Conservation (phyloP, 2,329 filamentous ascomycete genomes). For the Fusarium cicatricum region DNA sequence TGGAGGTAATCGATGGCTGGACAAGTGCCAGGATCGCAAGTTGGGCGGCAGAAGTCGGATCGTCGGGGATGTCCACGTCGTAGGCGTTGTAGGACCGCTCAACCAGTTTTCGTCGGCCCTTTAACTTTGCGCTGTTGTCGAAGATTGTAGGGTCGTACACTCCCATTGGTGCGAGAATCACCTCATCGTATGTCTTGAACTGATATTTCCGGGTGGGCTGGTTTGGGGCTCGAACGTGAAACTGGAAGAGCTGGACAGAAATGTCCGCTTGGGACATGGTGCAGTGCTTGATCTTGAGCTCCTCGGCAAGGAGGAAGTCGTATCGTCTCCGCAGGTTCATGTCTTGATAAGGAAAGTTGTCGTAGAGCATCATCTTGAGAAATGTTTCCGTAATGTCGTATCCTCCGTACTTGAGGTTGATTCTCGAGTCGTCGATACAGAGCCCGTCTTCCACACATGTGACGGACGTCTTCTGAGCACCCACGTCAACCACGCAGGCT, state of each 20-base stretch:
- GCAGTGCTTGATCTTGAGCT: conserved; percentile 92
- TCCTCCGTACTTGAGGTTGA: conserved; percentile 95
- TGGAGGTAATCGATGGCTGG: conserved; percentile 64
- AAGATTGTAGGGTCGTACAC: conserved; percentile 91
- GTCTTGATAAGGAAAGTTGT: conserved; percentile 93
- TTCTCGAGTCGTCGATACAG: conserved; percentile 90
- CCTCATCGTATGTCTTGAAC: conserved; percentile 97
- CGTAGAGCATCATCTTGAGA: conserved; percentile 96
- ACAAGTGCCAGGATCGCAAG: conserved; percentile 68
- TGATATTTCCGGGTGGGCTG: conserved; percentile 91
- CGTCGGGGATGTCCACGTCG: conserved; percentile 85
- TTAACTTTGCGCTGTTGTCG: conserved; percentile 81
- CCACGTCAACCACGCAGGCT: conserved; percentile 94
- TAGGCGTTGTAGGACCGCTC: conserved; percentile 93
- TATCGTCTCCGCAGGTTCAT: conserved; percentile 92
- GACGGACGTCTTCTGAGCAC: conserved; percentile 96
- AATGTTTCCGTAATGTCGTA: conserved; percentile 94
- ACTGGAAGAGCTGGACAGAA: conserved; percentile 86
- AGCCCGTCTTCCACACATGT: conserved; percentile 97
- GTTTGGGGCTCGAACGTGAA: conserved; percentile 87
- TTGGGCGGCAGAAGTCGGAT: conserved; percentile 87
- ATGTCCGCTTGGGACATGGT: conserved; percentile 92
- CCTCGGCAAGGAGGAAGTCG: conserved; percentile 92
- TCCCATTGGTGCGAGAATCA: conserved; percentile 94
- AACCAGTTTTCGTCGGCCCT: conserved; percentile 80